A percentile compares a stretch with the other conserved stretches of the same genome.
phyloP scores from a whole-genome alignment of 106 monocot species.

The Dendrobium nobile region DNA sequence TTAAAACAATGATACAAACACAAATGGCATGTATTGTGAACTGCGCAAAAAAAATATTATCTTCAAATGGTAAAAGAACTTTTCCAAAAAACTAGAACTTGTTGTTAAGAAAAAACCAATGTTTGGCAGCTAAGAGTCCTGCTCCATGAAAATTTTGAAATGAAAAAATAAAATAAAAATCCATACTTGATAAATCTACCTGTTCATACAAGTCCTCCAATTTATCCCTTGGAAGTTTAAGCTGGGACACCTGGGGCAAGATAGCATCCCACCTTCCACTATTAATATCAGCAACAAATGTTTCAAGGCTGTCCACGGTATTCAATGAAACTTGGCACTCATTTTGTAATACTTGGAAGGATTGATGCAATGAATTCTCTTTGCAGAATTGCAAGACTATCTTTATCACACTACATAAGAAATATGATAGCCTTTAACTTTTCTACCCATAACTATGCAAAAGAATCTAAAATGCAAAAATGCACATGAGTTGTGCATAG shows the following conservation, averaged over 20 bases:
- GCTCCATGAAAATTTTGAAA: not conserved
- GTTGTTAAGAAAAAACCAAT: too few relatives aligned
- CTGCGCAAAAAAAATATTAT: not conserved
- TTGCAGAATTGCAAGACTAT: slow-evolving; percentile 97
- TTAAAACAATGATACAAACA: too few relatives aligned
- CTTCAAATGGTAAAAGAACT: not conserved
- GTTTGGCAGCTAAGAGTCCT: not conserved
- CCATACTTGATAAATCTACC: slow-evolving; percentile 19
- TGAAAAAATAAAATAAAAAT: not conserved
- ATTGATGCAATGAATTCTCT: slow-evolving; percentile 86
- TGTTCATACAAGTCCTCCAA: slow-evolving; percentile 92
- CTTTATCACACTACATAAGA: slow-evolving; percentile 77
- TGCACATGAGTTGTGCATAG: not conserved
- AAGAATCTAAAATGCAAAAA: not conserved
- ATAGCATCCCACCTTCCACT: slow-evolving; percentile 90
- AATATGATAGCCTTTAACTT: not conserved
- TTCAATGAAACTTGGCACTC: slow-evolving; percentile 95
- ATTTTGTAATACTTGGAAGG: slow-evolving; percentile 81
- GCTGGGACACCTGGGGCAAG: slow-evolving; percentile 84
- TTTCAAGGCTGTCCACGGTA: slow-evolving; percentile 91
- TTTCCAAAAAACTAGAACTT: not conserved
- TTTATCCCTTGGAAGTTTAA: slow-evolving; percentile 87
- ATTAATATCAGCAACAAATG: slow-evolving; percentile 74
- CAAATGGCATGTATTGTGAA: not conserved
- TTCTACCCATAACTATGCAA: not conserved